These are phyloP conservation scores for Phytophthora citricola DNA, from an alignment of 352 stramenopile genomes.

Conservation along the genomic window DNA sequence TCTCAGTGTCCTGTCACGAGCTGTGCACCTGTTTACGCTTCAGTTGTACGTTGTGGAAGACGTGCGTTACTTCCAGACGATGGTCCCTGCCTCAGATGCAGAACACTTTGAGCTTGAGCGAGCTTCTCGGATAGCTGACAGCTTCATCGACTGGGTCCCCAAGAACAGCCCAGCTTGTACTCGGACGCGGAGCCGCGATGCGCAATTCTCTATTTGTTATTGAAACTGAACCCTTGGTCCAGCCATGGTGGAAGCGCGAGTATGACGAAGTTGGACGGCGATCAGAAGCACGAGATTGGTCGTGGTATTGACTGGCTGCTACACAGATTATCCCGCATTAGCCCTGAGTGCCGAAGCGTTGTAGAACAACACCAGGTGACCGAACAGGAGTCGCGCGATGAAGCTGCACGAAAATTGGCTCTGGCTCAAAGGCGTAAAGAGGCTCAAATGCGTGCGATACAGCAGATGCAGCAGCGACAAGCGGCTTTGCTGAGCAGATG, in stretches of 20 bases:
- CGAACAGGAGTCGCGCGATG: slow-evolving; percentile 65
- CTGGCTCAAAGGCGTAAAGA: slow-evolving; percentile 70
- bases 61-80: slow-evolving; percentile 67
- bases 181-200: slow-evolving; percentile 40
- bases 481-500: slow-evolving; percentile 80
- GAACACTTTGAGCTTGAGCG: slow-evolving; percentile 55
- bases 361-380: slow-evolving; percentile 70
- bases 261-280: slow-evolving; percentile 72
- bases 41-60: slow-evolving; percentile 87
- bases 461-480: slow-evolving; percentile 84
- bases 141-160: slow-evolving; percentile 67
- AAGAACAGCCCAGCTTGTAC: slow-evolving; percentile 46
- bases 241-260: slow-evolving; percentile 55
- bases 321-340: slow-evolving; percentile 66
- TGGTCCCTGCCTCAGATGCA: slow-evolving; percentile 45
- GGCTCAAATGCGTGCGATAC: slow-evolving; percentile 77
- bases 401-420: slow-evolving; percentile 71
- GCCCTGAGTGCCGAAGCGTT: slow-evolving; percentile 45
- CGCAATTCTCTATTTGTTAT: slow-evolving; percentile 60
- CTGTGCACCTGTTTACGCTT: slow-evolving; percentile 82
- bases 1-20: slow-evolving; percentile 70
- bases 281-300: slow-evolving; percentile 87
- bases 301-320: slow-evolving; percentile 81
- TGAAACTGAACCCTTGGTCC: slow-evolving; percentile 81
- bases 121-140: slow-evolving; percentile 50